Conservation (phyloP, 2,329 filamentous ascomycete genomes). For the Aspergillus quadrilineatus region DNA sequence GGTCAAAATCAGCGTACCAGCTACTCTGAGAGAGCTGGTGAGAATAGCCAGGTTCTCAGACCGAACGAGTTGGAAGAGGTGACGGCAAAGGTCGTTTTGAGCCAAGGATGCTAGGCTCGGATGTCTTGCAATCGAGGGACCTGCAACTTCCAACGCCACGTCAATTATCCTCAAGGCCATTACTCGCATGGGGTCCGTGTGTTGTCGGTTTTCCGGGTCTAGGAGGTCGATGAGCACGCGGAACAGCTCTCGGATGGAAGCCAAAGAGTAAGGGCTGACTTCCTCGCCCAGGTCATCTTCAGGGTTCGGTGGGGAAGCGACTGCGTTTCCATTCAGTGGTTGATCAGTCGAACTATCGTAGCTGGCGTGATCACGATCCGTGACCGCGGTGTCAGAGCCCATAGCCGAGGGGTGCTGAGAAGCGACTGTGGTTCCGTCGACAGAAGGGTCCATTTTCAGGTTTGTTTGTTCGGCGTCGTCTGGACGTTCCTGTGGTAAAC, state of each 20-base stretch:
- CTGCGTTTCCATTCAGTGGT: conserved; percentile 31
- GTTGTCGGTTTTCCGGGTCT: conserved; percentile 87
- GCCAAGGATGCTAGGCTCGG: conserved; percentile 83
- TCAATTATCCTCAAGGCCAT: conserved; percentile 98
- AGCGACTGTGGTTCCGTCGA: conserved; percentile 63
- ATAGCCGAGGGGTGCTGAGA: conserved; percentile 49
- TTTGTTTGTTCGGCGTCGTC: conserved; percentile 66
- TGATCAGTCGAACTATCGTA: conserved; percentile 36
- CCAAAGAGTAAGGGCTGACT: conserved; percentile 86
- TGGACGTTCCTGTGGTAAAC: conserved; percentile 58
- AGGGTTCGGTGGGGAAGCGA: conserved; percentile 36
- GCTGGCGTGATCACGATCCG: conserved; percentile 34
- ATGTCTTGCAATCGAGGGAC: conserved; percentile 90
- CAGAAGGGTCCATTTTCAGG: conserved; percentile 79
- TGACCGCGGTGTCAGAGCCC: conserved; percentile 37
- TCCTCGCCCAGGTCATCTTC: conserved; percentile 51
- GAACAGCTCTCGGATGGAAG: conserved; percentile 92
- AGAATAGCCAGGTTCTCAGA: conserved; percentile 96
- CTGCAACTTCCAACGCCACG: conserved; percentile 92
- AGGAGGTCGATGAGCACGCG: conserved; percentile 89
- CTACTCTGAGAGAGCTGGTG: conserved; percentile 87
- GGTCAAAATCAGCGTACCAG: conserved; percentile 84
- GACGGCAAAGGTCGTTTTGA: conserved; percentile 88
- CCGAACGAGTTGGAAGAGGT: conserved; percentile 91
- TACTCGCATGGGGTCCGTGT: conserved; percentile 92